Conservation (phyloP, 148 eudicot species). For the Suaeda aralocaspica region DNA sequence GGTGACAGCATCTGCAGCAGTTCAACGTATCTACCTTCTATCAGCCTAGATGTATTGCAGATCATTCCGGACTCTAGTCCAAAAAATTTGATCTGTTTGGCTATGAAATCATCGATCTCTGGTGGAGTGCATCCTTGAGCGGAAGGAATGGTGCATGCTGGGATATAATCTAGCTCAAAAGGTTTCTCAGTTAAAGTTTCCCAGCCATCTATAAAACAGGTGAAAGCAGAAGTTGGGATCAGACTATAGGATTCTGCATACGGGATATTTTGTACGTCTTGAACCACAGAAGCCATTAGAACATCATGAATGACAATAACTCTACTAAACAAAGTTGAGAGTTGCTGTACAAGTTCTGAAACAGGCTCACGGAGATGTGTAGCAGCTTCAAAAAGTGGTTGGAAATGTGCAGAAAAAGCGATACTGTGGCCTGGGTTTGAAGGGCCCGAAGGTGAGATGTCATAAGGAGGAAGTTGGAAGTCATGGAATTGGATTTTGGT, state of each 20-base stretch:
- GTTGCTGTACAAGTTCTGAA: slow-evolving; percentile 15
- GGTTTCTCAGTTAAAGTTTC: slow-evolving; percentile 21
- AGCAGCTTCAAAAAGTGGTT: slow-evolving; percentile 18
- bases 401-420: slow-evolving; percentile 20
- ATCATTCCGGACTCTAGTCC: slow-evolving; percentile 32
- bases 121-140: slow-evolving; percentile 28
- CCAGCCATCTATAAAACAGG: slow-evolving; percentile 12
- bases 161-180: slow-evolving; percentile 16
- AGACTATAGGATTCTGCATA: slow-evolving; percentile 29
- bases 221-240: slow-evolving; percentile 18
- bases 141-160: slow-evolving; percentile 21
- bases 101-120: slow-evolving; percentile 13
- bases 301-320: slow-evolving; percentile 25
- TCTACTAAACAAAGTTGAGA: slow-evolving; percentile 12
- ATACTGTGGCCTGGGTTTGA: not conserved
- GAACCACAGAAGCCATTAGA: slow-evolving; percentile 23
- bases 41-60: slow-evolving; percentile 28
- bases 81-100: slow-evolving; percentile 8
- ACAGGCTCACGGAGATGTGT: slow-evolving; percentile 23
- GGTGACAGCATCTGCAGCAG: slow-evolving; percentile 13
- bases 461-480: slow-evolving; percentile 20
- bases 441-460: slow-evolving; percentile 6
- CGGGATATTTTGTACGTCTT: slow-evolving; percentile 24
- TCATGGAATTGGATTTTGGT: slow-evolving; percentile 23
- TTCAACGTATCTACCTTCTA: slow-evolving; percentile 36